Percentiles rank a stretch among this genome's conserved stretches.
Evolutionary conservation across 2,329 filamentous ascomycete species (phyloP).

Genomic region (Cercospora berteroae): DNA sequence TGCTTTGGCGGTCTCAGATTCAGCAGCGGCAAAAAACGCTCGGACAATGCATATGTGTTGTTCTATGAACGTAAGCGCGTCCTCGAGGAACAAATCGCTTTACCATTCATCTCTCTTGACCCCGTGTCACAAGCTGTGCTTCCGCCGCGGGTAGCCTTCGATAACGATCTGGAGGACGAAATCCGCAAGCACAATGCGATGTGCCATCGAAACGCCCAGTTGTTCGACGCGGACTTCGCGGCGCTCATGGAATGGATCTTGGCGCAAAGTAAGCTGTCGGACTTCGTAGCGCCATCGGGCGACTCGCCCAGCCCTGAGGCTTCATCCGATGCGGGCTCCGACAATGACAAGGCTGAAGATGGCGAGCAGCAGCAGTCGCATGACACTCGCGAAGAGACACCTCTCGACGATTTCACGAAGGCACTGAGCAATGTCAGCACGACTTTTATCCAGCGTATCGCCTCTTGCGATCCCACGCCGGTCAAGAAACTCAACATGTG

Average conservation of each 20-base stretch:
- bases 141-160: slow-evolving; percentile 20
- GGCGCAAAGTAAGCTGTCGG: background rate
- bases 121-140: slow-evolving; percentile 12
- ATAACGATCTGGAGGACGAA: slow-evolving; percentile 6
- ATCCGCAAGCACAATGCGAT: slow-evolving; percentile 22
- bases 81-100: slow-evolving; percentile 18
- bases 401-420: slow-evolving; percentile 2
- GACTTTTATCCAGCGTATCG: slow-evolving; percentile 19
- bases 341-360: slow-evolving; percentile 3
- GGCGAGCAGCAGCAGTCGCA: background rate
- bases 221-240: slow-evolving; percentile 28
- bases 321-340: slow-evolving; percentile 1
- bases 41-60: slow-evolving; percentile 86
- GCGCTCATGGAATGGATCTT: slow-evolving; percentile 26
- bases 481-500: slow-evolving; percentile 16
- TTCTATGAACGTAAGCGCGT: slow-evolving; percentile 69
- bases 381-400: background rate
- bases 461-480: slow-evolving; percentile 15
- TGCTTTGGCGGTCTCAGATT: slow-evolving; percentile 60
- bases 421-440: slow-evolving; percentile 9
- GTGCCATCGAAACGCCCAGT: slow-evolving; percentile 23
- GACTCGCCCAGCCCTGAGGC: background rate
- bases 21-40: slow-evolving; percentile 59
- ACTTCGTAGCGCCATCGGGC: slow-evolving; percentile 3
- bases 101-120: slow-evolving; percentile 11